Evolutionary conservation across 2,329 filamentous ascomycete species (phyloP).

Genomic region (Septoria petroselini): DNA sequence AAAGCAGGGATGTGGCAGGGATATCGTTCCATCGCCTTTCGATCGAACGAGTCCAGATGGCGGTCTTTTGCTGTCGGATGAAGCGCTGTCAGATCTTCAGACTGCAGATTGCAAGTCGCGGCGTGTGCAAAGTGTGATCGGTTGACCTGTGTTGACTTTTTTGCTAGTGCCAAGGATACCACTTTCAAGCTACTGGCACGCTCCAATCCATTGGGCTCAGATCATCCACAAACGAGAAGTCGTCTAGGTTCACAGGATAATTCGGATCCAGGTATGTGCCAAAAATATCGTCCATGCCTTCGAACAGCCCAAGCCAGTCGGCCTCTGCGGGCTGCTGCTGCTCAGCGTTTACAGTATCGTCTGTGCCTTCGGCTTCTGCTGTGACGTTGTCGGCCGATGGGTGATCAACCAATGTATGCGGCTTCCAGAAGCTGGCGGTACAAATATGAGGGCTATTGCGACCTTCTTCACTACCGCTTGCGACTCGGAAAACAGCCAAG

Average conservation of each 20-base stretch:
- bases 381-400: slow-evolving; percentile 4
- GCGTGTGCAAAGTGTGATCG: too few relatives aligned
- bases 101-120: background rate
- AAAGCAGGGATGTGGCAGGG: slow-evolving; percentile 8
- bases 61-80: too few relatives aligned
- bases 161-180: slow-evolving; percentile 2
- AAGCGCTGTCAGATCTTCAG: too few relatives aligned
- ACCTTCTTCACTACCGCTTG: slow-evolving; percentile 12
- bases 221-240: slow-evolving; percentile 36
- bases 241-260: slow-evolving; percentile 37
- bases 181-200: slow-evolving; percentile 11
- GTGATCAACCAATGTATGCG: slow-evolving; percentile 24
- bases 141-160: background rate
- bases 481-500: slow-evolving; percentile 32
- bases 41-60: background rate
- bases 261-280: slow-evolving; percentile 37
- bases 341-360: background rate
- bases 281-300: slow-evolving; percentile 38
- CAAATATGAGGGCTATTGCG: slow-evolving; percentile 23
- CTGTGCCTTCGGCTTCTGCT: slow-evolving; percentile 8
- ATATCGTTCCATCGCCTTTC: background rate
- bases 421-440: slow-evolving; percentile 23
- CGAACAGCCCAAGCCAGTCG: slow-evolving; percentile 30
- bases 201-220: slow-evolving; percentile 28
- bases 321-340: slow-evolving; percentile 10